Conservation (phyloP, 1,139 yeast genomes). For the Scheffersomyces lignicola region DNA sequence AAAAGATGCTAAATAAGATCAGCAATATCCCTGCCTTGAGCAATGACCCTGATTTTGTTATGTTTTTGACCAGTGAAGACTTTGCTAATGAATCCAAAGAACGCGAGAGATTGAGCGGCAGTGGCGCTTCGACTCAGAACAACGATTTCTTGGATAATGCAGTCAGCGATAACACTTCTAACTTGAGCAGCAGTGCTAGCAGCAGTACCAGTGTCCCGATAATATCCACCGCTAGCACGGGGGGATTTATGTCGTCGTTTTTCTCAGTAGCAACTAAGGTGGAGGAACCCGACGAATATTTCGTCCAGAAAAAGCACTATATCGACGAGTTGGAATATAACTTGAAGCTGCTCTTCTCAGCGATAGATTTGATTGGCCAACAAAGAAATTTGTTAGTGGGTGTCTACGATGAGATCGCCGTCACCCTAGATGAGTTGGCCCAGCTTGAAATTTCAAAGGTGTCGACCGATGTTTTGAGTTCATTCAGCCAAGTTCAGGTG, state of each 20-base stretch:
- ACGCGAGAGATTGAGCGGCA: slow-evolving; percentile 57
- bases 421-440: slow-evolving; percentile 71
- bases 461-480: slow-evolving; percentile 53
- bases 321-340: slow-evolving; percentile 75
- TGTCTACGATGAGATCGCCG: slow-evolving; percentile 43
- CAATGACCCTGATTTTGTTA: slow-evolving; percentile 70
- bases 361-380: slow-evolving; percentile 70
- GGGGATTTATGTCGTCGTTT: slow-evolving; percentile 64
- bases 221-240: slow-evolving; percentile 24
- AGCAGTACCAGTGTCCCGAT: slow-evolving; percentile 30
- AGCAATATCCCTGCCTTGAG: slow-evolving; percentile 56
- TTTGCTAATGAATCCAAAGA: slow-evolving; percentile 66
- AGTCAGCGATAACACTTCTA: slow-evolving; percentile 18
- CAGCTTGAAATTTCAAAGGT: slow-evolving; percentile 73
- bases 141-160: slow-evolving; percentile 42
- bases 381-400: slow-evolving; percentile 74
- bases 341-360: slow-evolving; percentile 64
- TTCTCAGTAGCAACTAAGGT: slow-evolving; percentile 62
- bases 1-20: slow-evolving; percentile 78
- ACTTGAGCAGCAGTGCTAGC: slow-evolving; percentile 24
- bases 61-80: slow-evolving; percentile 75
- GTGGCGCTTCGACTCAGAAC: slow-evolving; percentile 48
- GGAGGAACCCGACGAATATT: slow-evolving; percentile 78
- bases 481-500: slow-evolving; percentile 70
- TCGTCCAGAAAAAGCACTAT: slow-evolving; percentile 65